These are phyloP conservation scores for Wickerhamomyces chambardii DNA, from an alignment of 805 yeast species.

Conservation along the genomic window DNA sequence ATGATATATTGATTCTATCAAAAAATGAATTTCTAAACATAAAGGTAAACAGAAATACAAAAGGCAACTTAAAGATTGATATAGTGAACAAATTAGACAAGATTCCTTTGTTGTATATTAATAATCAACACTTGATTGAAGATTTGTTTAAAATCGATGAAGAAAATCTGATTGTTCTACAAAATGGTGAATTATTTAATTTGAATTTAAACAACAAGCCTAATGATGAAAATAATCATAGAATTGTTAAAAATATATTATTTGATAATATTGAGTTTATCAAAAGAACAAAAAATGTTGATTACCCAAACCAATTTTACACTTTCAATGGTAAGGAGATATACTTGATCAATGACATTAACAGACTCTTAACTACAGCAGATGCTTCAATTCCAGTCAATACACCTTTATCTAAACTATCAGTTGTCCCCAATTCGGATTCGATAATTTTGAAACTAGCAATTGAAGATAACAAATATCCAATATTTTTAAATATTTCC, in stretches of 20 bases:
- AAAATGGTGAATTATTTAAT: constrained; percentile 16
- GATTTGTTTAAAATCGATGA: neutral
- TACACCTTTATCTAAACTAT: too few relatives aligned
- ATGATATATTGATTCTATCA: constrained; percentile 14
- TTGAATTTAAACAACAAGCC: constrained; percentile 7
- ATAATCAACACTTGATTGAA: too few relatives aligned
- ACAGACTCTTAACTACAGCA: constrained; percentile 4
- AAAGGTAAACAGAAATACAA: constrained; percentile 7
- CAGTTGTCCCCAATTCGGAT: too few relatives aligned
- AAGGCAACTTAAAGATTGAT: constrained; percentile 12
- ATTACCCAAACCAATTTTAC: too few relatives aligned
- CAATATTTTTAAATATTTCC: constrained; percentile 12
- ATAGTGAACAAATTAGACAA: constrained; percentile 6
- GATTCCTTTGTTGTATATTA: too few relatives aligned
- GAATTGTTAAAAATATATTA: constrained; percentile 8
- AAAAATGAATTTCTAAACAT: constrained; percentile 14
- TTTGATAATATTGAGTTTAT: constrained; percentile 17
- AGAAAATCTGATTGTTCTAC: constrained; percentile 13
- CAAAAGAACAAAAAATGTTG: constrained; percentile 9
- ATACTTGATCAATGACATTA: constrained; percentile 12
- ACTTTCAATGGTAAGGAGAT: constrained; percentile 28
- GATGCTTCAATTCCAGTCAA: too few relatives aligned
- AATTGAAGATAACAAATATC: constrained; percentile 18
- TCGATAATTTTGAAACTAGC: constrained; percentile 16
- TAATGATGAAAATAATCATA: too few relatives aligned